Evolutionary conservation across 371 early-diverging fungal genomes (phyloP).

Genomic region (Smittium culicis): DNA sequence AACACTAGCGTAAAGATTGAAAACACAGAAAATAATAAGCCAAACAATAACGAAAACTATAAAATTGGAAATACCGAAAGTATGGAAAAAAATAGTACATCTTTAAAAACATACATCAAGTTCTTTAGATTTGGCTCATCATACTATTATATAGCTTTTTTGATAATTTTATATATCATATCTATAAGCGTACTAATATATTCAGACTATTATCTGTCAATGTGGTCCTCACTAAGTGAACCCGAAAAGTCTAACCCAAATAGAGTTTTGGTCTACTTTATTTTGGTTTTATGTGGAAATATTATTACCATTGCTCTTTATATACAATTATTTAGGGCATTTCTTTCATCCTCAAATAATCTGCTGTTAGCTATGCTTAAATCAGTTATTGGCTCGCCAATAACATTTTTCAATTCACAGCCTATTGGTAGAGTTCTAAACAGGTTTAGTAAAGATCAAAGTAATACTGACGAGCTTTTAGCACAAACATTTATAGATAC

Average conservation of each 20-base stretch:
- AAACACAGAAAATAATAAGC: neutral
- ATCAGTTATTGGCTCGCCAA: conserved; percentile 20
- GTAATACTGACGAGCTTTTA: conserved; percentile 39
- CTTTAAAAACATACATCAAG: conserved; percentile 6
- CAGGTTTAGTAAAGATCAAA: conserved; percentile 41
- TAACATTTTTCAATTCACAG: conserved; percentile 25
- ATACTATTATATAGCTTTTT: neutral
- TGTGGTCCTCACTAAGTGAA: neutral
- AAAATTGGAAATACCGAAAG: conserved; percentile 8
- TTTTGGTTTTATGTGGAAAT: neutral
- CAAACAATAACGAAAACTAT: neutral
- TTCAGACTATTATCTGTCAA: conserved; percentile 14
- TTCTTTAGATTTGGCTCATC: conserved; percentile 11
- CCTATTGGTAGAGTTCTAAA: conserved; percentile 28
- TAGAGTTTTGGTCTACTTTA: conserved; percentile 1
- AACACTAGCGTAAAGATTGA: neutral
- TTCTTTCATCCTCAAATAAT: conserved; percentile 39
- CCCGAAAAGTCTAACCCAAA: neutral
- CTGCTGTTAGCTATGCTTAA: conserved; percentile 32
- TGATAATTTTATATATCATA: neutral
- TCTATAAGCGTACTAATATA: neutral
- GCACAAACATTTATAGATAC: conserved; percentile 38
- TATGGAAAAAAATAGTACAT: conserved; percentile 2
- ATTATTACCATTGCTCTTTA: conserved; percentile 21
- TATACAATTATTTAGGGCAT: conserved; percentile 23